Evolutionary conservation across 2,329 filamentous ascomycete genomes (phyloP), one percentile per base, ranked within the genome.

Genomic region (Pseudogymnoascus sp.): DNA sequence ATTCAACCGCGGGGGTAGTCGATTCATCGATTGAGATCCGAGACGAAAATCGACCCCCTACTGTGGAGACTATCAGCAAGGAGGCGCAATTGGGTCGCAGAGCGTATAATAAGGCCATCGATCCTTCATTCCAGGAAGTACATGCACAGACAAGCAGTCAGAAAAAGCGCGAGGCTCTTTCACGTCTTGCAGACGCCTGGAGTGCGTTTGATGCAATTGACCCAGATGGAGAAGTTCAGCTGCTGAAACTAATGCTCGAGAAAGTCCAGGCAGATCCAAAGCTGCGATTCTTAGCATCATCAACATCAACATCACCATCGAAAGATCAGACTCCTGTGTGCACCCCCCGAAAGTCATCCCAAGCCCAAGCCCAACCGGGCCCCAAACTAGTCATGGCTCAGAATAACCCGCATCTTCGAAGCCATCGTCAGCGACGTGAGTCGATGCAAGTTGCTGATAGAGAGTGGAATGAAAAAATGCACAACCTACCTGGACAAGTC

Each of bases 161-260:
- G 62, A 78, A 79, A n/a, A 96, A 95, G 74, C 84, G 93, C 36
- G 91, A 96, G 69, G 91, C 91, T 0, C 82, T 97, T 31, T 90
- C 89, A 2, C 86, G 87, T 67, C 81, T 97, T 11, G 91, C 90
- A 0, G 90, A 96, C 73, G 93, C 93, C 0, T 96, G 95, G 80
- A 88, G 87, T 4, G 83, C 87, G 11, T 82, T 99, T 33, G 91
- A 97, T 74, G 86, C 90, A 50, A 82, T 93, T 31, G 93, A 99
- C 71, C 93, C 93, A 0, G 93, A 97, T 73, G 93, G 93, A 17
- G 86, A 93, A 42, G 95, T 93, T 70, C 87, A 96, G 68, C 81
- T 99, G 15, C 81, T 99, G 71, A 89, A 87, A 71, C 83, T 85
- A 64, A 84, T 96, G 67, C 82, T 96, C 65, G 83, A 90, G n/a